phyloP scores from a whole-genome alignment of 306 rosid species.

The Myrica gale region DNA sequence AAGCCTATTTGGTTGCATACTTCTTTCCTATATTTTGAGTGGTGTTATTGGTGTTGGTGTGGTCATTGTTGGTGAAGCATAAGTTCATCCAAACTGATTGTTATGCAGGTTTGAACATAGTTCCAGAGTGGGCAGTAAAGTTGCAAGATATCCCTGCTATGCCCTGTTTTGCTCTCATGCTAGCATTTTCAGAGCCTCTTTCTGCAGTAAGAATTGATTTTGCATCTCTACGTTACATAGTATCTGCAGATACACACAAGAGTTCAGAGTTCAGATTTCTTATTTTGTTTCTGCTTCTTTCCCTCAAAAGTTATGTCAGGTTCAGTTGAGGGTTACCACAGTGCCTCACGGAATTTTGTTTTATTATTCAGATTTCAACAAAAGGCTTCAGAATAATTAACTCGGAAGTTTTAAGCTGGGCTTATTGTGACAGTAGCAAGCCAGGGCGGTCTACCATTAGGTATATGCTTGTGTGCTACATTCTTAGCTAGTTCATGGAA shows the following conservation, averaged over 20 bases:
- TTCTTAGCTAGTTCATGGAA: conserved; percentile 5
- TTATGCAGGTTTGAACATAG: conserved; percentile 57
- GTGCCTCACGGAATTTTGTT: conserved; percentile 20
- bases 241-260: conserved; percentile 16
- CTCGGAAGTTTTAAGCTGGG: conserved; percentile 70
- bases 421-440: conserved; percentile 85
- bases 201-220: conserved; percentile 52
- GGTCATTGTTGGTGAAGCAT: background rate
- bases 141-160: conserved; percentile 60
- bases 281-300: conserved; percentile 19
- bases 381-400: conserved; percentile 64
- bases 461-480: conserved; percentile 38
- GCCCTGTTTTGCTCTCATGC: conserved; percentile 82
- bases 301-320: conserved; percentile 5
- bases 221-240: conserved; percentile 16
- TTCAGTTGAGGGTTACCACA: conserved; percentile 25
- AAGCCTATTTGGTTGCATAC: background rate
- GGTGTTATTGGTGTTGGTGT: background rate
- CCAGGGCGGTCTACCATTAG: conserved; percentile 65
- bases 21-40: background rate
- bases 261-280: background rate
- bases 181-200: conserved; percentile 82
- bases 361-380: conserved; percentile 60
- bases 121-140: conserved; percentile 65
- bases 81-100: conserved; percentile 22